Percentiles rank a stretch among this genome's conserved stretches.
Evolutionary conservation across 2,329 filamentous ascomycete genomes (phyloP).

Genomic region (Hypoxylon sp.): DNA sequence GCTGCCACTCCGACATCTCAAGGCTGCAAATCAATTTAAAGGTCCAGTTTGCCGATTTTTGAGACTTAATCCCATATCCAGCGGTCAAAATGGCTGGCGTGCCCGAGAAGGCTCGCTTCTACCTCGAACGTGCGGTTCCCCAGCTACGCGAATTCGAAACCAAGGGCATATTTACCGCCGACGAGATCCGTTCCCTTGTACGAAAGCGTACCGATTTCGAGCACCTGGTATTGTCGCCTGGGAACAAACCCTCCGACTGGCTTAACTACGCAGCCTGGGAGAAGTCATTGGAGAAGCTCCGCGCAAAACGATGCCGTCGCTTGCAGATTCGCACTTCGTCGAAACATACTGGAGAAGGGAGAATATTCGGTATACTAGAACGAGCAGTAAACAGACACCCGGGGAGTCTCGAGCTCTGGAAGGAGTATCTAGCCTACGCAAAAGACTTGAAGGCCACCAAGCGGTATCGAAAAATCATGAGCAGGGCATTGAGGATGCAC

Average conservation of each 20-base stretch:
- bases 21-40: slow-evolving; percentile 15
- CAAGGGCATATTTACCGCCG: slow-evolving; percentile 90
- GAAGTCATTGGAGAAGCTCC: slow-evolving; percentile 77
- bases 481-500: slow-evolving; percentile 82
- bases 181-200: slow-evolving; percentile 90
- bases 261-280: slow-evolving; percentile 84
- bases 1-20: background rate
- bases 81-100: slow-evolving; percentile 76
- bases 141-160: slow-evolving; percentile 93
- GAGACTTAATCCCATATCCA: background rate
- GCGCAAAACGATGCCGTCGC: slow-evolving; percentile 84
- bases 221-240: slow-evolving; percentile 87
- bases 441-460: slow-evolving; percentile 75
- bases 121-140: slow-evolving; percentile 90
- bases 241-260: slow-evolving; percentile 82
- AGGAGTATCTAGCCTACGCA: slow-evolving; percentile 88
- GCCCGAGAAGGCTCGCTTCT: slow-evolving; percentile 94
- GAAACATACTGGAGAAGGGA: slow-evolving; percentile 79
- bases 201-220: slow-evolving; percentile 94
- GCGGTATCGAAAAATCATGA: slow-evolving; percentile 73
- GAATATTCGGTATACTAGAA: slow-evolving; percentile 90
- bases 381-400: slow-evolving; percentile 87
- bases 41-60: background rate
- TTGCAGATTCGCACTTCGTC: slow-evolving; percentile 79
- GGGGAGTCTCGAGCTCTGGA: slow-evolving; percentile 85